Base-by-base conservation (phyloP, 768 basidiomycete species). In the Mrakia frigida region DNA sequence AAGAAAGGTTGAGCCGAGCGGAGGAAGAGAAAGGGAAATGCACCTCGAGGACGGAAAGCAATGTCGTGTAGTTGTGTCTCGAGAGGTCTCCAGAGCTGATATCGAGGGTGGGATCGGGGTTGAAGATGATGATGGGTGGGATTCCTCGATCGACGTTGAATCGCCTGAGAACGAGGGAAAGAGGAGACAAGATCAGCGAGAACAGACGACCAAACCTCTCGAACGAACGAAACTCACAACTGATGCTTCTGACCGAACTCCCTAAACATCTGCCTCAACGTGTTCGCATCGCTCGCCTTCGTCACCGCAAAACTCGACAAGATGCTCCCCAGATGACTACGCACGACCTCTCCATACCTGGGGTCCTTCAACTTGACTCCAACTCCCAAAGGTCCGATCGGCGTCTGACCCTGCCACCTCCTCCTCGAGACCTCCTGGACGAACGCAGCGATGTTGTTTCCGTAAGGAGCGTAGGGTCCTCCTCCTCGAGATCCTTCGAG, bases 31-130 rank as follows among this genome's bases (percentile, higher is more conserved):
- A 63, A 41, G 23, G 33, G 23, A 41, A n/a, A 84, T 88, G 11
- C 78, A 94, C 96, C 37, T 91, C 89, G 11, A 98, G 87, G 25
- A 90, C 90, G 35, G 93, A 90, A 35, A 96, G 86, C 35, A 95
- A 87, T 9, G 95, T 98, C 4, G 88, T 84, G 71, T 90, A 86
- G 31, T 87, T 68, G 23, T 61, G 39, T 6, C 21, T 13, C 25
- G 67, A 33, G 23, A 78, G 73, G 31, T 74, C 73, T 33, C 72
- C 77, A 0, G 46, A 31, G n/a, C 53, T 60, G 56, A 78, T 74
- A 28, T 78, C 77, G 33, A 74, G 68, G 35, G 31, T 25, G 6
- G 70, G 61, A 37, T 72, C 70, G 9, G 75, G 75, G 63, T 18
- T 72, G 70, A 63, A 77, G 71, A 77, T 61, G 65, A 31, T 72